Evolutionary conservation across 345 rosid species (phyloP), one percentile per base, ranked within the genome.

Genomic region (Crucihimalaya himalaica): DNA sequence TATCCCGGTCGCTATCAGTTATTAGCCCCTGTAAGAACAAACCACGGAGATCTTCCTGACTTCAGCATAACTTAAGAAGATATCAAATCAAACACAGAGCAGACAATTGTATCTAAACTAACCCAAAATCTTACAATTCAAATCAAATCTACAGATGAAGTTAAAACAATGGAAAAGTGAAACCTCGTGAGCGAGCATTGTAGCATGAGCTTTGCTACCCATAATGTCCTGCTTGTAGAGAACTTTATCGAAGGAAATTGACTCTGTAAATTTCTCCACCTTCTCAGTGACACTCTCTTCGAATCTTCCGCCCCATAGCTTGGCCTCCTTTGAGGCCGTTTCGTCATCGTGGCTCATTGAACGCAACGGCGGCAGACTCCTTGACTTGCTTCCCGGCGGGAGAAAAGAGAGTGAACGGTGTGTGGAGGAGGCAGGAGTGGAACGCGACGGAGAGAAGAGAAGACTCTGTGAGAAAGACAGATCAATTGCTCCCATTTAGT

Each of bases 261-360:
- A 95, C 74, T 95, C 99, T 0, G 97, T 95, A 81, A 95, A 95
- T 80, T 83, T 87, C 89, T 95, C 99, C 10, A 95, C 99, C 10
- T 69, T 71, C 52, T 83, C 89, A 1, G 98, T 88, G 20, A 92
- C 97, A 60, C 90, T 85, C 87, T 88, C 96, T 65, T 95, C 86
- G 76, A 95, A 95, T 76, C 99, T 86, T 12, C 99, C 99, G 1
- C 99, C 99, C 97, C 98, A 95, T 5, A 95, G 83, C 88, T 95
- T 95, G 20, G 61, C 70, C 86, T 95, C 97, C 76, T 88, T 92
- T n/a, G 81, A 71, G 48, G 77, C 75, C 6, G 68, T 23, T 6
- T 75, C 83, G 6, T 72, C 67, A 23, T 76, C 69, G 16, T 75
- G 75, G 60, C 71, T 79, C 85, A 82, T 84, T 76, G 80, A 72